A percentile compares a stretch with the other conserved stretches of the same genome.
phyloP scores from a whole-genome alignment of 169 alveolate species.

The Eimeria sp. region DNA sequence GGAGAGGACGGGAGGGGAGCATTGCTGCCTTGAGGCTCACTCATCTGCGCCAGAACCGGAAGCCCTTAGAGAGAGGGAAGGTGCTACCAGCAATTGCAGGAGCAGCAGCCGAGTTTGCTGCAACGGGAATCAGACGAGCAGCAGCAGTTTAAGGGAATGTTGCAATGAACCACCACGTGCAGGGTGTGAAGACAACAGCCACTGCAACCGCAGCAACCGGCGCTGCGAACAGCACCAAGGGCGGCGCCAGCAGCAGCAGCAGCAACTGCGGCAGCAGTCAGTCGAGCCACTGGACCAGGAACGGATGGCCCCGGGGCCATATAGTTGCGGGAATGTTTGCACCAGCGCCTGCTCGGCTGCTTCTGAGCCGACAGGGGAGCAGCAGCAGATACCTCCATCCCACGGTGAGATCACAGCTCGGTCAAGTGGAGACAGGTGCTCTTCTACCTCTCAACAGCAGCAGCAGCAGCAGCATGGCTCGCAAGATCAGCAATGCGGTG shows the following conservation, averaged over 20 bases:
- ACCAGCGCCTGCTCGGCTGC: slow-evolving; percentile 1
- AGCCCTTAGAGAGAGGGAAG: slow-evolving; percentile 3
- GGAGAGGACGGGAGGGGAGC: slow-evolving; percentile 7
- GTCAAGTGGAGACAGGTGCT: not conserved
- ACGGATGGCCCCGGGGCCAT: not conserved
- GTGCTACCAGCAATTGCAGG: slow-evolving; percentile 28
- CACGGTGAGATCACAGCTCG: not conserved
- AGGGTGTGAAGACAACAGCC: not conserved
- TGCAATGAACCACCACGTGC: not conserved
- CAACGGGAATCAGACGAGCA: not conserved
- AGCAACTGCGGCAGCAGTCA: not conserved
- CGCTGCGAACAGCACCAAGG: not conserved
- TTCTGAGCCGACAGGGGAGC: not conserved
- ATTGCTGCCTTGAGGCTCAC: slow-evolving; percentile 46
- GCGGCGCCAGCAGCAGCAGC: slow-evolving; percentile 12
- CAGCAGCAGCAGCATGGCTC: slow-evolving; percentile 3
- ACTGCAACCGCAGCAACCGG: slow-evolving; percentile 7
- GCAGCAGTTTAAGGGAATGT: not conserved
- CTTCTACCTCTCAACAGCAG: slow-evolving; percentile 11
- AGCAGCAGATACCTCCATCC: not conserved
- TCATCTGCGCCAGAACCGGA: not conserved
- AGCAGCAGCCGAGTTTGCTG: slow-evolving; percentile 18
- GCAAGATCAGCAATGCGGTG: slow-evolving; percentile 5
- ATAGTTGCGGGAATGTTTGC: not conserved
- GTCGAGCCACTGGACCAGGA: not conserved